Conservation (phyloP, 2,329 filamentous ascomycete genomes). For the Fusarium xyrophilum region DNA sequence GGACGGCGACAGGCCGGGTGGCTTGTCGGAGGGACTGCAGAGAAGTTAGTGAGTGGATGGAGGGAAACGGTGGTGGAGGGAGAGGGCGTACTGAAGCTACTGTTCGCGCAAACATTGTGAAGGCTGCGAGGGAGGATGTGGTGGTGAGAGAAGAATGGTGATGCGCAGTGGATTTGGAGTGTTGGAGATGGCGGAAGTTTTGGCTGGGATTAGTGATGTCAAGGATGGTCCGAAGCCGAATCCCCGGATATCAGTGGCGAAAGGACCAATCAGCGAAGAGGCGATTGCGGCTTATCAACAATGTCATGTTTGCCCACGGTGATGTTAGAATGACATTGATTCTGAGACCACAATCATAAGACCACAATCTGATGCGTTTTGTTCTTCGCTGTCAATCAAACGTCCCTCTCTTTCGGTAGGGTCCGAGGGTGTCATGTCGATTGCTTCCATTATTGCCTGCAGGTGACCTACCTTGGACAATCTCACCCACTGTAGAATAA, state of each 20-base stretch:
- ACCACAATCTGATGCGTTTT: not conserved
- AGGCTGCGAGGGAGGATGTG: slow-evolving; percentile 15
- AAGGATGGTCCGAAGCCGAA: slow-evolving; percentile 35
- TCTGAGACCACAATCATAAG: not conserved
- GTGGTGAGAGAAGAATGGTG: slow-evolving; percentile 13
- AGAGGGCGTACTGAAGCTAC: slow-evolving; percentile 35
- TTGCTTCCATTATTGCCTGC: too few relatives aligned
- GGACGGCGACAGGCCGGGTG: slow-evolving; percentile 45
- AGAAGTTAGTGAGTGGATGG: too few relatives aligned
- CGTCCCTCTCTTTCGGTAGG: not conserved
- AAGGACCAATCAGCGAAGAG: slow-evolving; percentile 30
- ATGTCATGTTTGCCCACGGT: not conserved
- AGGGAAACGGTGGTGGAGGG: too few relatives aligned
- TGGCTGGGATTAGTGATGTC: slow-evolving; percentile 39
- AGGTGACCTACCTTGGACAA: too few relatives aligned
- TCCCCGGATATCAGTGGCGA: slow-evolving; percentile 30
- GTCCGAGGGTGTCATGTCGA: too few relatives aligned
- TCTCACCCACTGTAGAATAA: not conserved
- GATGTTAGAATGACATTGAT: not conserved
- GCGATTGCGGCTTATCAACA: slow-evolving; percentile 24
- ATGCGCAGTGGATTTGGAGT: slow-evolving; percentile 4
- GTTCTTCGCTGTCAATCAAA: not conserved
- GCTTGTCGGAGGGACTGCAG: slow-evolving; percentile 50
- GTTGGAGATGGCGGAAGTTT: slow-evolving; percentile 26
- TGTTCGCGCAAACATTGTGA: slow-evolving; percentile 42